Evolutionary conservation across 495 filamentous ascomycete genomes (phyloP), one percentile per base, ranked within the genome.

Genomic region (Penicillium steckii): DNA sequence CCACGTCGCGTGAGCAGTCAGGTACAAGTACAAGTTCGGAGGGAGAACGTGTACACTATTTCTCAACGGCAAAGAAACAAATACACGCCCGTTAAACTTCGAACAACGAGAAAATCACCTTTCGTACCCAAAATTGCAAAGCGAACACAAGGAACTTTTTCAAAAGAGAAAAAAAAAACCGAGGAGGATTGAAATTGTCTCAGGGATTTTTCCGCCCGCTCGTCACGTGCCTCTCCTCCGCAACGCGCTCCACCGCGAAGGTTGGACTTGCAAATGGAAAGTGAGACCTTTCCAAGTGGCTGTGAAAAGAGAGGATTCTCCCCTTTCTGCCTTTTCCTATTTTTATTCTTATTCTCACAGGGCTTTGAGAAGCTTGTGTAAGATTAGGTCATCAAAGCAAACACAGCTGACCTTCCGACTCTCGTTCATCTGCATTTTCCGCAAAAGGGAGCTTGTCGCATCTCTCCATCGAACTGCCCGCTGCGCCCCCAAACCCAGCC

Each of bases 191-290:
- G 38, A 45, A 56, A 52, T n/a, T 55, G 53, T 55, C 40, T 53
- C 47, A 60, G 41, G 55, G 43, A 50, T 52, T 53, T 63, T 65
- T 65, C 45, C 26, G 50, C 30, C 54, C 22, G 18, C 19, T 1
- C 38, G 43, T 62, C 62, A 65, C 59, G 59, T 65, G 62, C 25
- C 19, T 10, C 17, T 13, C 54, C 62, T 59, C 58, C 42, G 55
- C 56, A 49, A 60, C 61, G 57, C 18, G 52, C 50, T 57, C 48
- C 49, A 44, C 35, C 50, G 6, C 17, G 30, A 46, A 32, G 35
- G 35, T 10, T 35, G 32, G 32, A 35, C 32, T 25, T n/a, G n/a
- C n/a, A n/a, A n/a, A n/a, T n/a, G n/a, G n/a, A n/a, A n/a, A n/a
- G n/a, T n/a, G n/a, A n/a, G n/a, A n/a, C n/a, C n/a, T n/a, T n/a